Conservation (phyloP, 2,329 filamentous ascomycete genomes). For the Clonostachys chloroleuca region DNA sequence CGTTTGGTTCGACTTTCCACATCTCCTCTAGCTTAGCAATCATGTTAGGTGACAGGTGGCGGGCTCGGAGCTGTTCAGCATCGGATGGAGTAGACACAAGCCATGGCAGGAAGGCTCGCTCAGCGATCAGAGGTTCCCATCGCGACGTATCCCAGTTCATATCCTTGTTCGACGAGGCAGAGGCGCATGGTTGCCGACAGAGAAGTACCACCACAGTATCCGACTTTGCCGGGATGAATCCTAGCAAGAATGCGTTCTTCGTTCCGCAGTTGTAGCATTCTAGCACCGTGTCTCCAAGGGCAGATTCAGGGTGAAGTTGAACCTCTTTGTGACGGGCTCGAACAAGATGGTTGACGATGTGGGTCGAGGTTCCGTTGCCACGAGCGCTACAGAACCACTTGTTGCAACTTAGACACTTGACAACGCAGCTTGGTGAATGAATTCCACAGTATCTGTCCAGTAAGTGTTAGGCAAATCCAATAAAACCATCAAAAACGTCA, state of each 20-base stretch:
- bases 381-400: conserved; percentile 99
- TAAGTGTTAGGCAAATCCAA: conserved; percentile 11
- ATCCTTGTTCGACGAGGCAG: conserved; percentile 93
- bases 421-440: conserved; percentile 89
- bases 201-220: conserved; percentile 96
- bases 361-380: conserved; percentile 92
- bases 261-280: conserved; percentile 99
- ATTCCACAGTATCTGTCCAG: conserved; percentile 83
- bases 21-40: conserved; percentile 96
- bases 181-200: conserved; percentile 93
- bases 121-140: conserved; percentile 97
- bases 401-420: conserved; percentile 91
- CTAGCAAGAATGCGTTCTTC: conserved; percentile 97
- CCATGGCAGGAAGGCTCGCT: conserved; percentile 92
- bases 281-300: conserved; percentile 90
- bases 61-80: conserved; percentile 90
- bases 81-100: conserved; percentile 86
- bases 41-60: conserved; percentile 88
- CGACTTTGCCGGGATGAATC: conserved; percentile 97
- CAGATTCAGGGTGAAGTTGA: conserved; percentile 88
- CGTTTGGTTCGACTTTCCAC: conserved; percentile 93
- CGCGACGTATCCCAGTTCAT: conserved; percentile 99
- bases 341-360: conserved; percentile 97
- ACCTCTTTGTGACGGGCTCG: conserved; percentile 98
- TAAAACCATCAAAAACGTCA: conserved; percentile 1